Evolutionary conservation across 1,284 basidiomycete species (phyloP), one percentile per base, ranked within the genome.

Genomic region (Abortiporus biennis): DNA sequence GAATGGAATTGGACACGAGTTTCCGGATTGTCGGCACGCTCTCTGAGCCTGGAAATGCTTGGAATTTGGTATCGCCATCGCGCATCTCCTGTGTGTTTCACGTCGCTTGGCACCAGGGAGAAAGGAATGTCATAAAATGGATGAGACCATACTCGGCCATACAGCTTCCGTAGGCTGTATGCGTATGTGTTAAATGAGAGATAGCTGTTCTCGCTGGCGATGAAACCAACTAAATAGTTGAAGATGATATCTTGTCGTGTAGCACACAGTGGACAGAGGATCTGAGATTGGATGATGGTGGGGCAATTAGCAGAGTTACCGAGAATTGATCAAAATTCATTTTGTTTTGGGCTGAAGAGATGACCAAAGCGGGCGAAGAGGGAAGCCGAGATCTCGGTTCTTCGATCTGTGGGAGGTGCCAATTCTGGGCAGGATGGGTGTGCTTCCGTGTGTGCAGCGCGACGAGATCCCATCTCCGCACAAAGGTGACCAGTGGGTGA

Each of bases 401-500:
- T 17, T n/a, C n/a, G n/a, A n/a, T n/a, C n/a, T n/a, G n/a, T n/a
- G n/a, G n/a, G n/a, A n/a, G n/a, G n/a, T n/a, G n/a, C n/a, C n/a
- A n/a, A n/a, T n/a, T n/a, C n/a, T n/a, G n/a, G n/a, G n/a, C n/a
- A 34, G 27, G n/a, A n/a, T 29, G 16, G 33, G 11, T 22, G 36
- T 46, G 52, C 54, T 47, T 55, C 49, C 52, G 52, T 54, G 50
- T 43, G 37, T 43, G 25, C 30, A 53, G 51, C 49, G 47, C 36
- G 9, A 16, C 36, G n/a, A 37, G 36, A 37, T 29, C 38, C 50
- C 54, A 52, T 54, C 52, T 50, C 50, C 47, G 51, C 43, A 24
- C 13, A 23, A 41, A 41, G 45, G n/a, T n/a, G n/a, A n/a, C n/a
- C n/a, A n/a, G n/a, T n/a, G n/a, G n/a, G n/a, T n/a, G 38, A 42